These are phyloP conservation scores for Oxytropis ochrocephala DNA, from an alignment of 306 rosid species.

Conservation along the genomic window DNA sequence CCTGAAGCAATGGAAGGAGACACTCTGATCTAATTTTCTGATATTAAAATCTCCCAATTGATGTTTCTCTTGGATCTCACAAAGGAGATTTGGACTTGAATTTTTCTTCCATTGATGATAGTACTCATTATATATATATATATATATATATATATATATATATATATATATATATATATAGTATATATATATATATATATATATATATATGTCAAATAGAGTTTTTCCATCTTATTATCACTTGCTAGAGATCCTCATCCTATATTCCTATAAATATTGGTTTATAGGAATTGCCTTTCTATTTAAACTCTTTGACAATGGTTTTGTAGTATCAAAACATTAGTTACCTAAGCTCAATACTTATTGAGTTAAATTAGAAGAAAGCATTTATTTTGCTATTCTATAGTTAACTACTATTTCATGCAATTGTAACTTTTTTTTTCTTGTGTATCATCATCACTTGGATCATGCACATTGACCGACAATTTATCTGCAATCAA, in stretches of 20 bases:
- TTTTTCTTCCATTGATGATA: constrained; percentile 12
- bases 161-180: no score
- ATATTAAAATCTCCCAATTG: not conserved
- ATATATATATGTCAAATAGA: no score
- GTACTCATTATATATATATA: no score
- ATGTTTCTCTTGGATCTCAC: constrained; percentile 3
- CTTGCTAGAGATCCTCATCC: no score
- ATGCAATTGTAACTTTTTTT: not conserved
- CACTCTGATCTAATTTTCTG: constrained; percentile 25
- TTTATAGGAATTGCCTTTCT: not conserved
- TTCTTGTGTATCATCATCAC: not conserved
- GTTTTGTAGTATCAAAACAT: not conserved
- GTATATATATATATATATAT: no score
- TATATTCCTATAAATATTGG: not conserved
- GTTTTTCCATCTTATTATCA: no score
- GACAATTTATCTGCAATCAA: not conserved
- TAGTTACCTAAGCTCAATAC: not conserved
- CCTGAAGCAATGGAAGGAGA: constrained; percentile 22
- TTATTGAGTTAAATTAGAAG: not conserved
- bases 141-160: no score
- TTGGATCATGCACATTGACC: not conserved
- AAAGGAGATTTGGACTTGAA: constrained; percentile 1
- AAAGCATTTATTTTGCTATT: not conserved
- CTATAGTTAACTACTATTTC: not conserved
- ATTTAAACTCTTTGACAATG: not conserved